Percentiles rank a stretch among this genome's conserved stretches.
These are phyloP conservation scores for Chenopodium suecicum DNA, from an alignment of 148 eudicot genomes.

Conservation along the genomic window DNA sequence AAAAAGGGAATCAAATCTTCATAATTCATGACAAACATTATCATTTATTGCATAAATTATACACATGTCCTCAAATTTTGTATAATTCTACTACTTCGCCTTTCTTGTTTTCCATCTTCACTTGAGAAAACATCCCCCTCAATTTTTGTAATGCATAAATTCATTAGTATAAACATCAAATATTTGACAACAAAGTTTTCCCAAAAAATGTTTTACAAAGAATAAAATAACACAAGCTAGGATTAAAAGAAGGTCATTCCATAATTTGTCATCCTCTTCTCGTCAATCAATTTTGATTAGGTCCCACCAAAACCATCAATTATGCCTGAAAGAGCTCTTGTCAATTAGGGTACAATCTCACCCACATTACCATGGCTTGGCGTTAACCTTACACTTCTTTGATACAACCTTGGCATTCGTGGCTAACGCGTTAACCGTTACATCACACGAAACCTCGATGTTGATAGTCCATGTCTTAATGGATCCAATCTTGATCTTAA, in stretches of 20 bases:
- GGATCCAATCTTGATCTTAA: conserved; percentile 61
- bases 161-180: conserved; percentile 10
- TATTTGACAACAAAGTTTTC: background rate
- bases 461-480: conserved; percentile 64
- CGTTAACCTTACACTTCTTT: conserved; percentile 47
- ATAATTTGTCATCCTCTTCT: background rate
- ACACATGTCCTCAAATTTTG: background rate
- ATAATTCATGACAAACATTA: background rate
- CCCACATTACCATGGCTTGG: conserved; percentile 48
- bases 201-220: background rate
- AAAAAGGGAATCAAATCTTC: background rate
- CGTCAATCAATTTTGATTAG: background rate
- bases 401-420: conserved; percentile 55
- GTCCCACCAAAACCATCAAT: conserved; percentile 12
- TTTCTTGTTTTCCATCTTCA: background rate
- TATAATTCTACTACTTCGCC: background rate
- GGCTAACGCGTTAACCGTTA: conserved; percentile 48
- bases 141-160: background rate
- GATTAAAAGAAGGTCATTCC: background rate
- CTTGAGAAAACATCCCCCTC: background rate
- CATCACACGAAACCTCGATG: conserved; percentile 55
- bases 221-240: conserved; percentile 5
- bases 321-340: background rate
- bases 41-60: conserved; percentile 5
- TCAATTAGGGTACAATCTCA: conserved; percentile 2